Evolutionary conservation across 768 basidiomycete species (phyloP).

Genomic region (Pulveroboletus sp.): DNA sequence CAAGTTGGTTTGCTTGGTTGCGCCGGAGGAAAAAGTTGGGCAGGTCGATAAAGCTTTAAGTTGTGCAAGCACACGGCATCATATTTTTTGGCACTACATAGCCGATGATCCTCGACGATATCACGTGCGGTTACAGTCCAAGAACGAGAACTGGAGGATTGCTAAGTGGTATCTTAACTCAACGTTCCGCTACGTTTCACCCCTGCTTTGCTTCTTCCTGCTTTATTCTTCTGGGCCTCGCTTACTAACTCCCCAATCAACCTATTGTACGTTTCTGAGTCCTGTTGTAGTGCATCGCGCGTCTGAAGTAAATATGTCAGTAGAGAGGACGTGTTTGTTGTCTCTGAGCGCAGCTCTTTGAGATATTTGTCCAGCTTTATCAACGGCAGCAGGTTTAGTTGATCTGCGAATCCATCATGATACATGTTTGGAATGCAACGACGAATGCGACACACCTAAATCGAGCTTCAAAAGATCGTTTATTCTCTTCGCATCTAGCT

Average conservation of each 20-base stretch:
- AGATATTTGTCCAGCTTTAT: conserved; percentile 62
- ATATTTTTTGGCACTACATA: too few species aligned
- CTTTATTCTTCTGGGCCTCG: conserved; percentile 83
- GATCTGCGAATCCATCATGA: conserved; percentile 44
- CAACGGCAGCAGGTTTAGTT: conserved; percentile 67
- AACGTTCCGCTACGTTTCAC: conserved; percentile 49
- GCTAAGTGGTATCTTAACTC: conserved; percentile 17
- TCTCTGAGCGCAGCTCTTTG: conserved; percentile 64
- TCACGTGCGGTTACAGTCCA: conserved; percentile 13
- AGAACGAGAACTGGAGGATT: neutral
- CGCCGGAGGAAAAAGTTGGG: neutral
- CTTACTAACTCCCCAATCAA: conserved; percentile 90
- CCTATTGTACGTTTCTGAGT: conserved; percentile 85
- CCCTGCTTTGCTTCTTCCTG: conserved; percentile 50
- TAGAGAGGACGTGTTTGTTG: conserved; percentile 67
- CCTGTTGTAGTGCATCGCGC: conserved; percentile 78
- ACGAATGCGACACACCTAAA: conserved; percentile 44
- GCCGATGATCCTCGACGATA: neutral
- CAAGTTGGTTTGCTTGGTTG: neutral
- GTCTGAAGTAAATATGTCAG: conserved; percentile 81
- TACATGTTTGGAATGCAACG: conserved; percentile 1
- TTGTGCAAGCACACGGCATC: conserved; percentile 1
- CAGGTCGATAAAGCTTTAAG: conserved; percentile 16
- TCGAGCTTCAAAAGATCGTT: conserved; percentile 61
- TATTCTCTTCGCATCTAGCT: conserved; percentile 63